Evolutionary conservation across 1,284 basidiomycete species (phyloP).

Genomic region (Tilletiaria anomala): DNA sequence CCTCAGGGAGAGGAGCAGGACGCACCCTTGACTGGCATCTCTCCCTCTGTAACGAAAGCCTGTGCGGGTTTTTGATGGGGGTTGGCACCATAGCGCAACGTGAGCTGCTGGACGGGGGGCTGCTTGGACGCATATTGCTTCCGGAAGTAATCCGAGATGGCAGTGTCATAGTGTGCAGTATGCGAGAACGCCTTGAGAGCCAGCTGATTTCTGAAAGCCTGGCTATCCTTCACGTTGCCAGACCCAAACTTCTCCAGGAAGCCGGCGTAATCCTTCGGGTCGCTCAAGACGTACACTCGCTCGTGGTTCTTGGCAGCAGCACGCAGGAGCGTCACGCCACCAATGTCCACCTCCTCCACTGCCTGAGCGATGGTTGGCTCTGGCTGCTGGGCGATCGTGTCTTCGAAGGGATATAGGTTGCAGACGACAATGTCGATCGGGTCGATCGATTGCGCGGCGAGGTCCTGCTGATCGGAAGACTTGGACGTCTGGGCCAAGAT

Average conservation of each 20-base stretch:
- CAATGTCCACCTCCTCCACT: conserved; percentile 97
- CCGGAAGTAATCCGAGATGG: conserved; percentile 92
- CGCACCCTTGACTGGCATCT: conserved; percentile 82
- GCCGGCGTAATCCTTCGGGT: conserved; percentile 77
- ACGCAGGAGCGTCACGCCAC: conserved; percentile 90
- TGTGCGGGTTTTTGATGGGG: conserved; percentile 98
- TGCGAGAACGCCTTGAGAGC: conserved; percentile 96
- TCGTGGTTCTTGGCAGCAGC: conserved; percentile 98
- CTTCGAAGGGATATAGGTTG: conserved; percentile 93
- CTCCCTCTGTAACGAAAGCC: conserved; percentile 77
- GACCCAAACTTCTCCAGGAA: conserved; percentile 58
- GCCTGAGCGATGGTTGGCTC: conserved; percentile 80
- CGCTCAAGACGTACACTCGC: conserved; percentile 57
- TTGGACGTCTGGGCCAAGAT: conserved; percentile 35
- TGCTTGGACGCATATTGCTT: conserved; percentile 71
- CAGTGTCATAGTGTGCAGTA: conserved; percentile 86
- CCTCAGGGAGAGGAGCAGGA: conserved; percentile 3
- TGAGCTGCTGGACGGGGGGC: conserved; percentile 48
- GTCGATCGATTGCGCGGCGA: conserved; percentile 23
- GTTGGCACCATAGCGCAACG: conserved; percentile 89
- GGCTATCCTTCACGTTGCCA: conserved; percentile 41
- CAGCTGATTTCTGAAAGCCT: conserved; percentile 64
- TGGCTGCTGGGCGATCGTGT: conserved; percentile 64
- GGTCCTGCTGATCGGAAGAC: conserved; percentile 29
- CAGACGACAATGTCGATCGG: conserved; percentile 49